These are phyloP conservation scores for Komagataea norvegica DNA, from an alignment of 1,139 yeast species.

Conservation along the genomic window DNA sequence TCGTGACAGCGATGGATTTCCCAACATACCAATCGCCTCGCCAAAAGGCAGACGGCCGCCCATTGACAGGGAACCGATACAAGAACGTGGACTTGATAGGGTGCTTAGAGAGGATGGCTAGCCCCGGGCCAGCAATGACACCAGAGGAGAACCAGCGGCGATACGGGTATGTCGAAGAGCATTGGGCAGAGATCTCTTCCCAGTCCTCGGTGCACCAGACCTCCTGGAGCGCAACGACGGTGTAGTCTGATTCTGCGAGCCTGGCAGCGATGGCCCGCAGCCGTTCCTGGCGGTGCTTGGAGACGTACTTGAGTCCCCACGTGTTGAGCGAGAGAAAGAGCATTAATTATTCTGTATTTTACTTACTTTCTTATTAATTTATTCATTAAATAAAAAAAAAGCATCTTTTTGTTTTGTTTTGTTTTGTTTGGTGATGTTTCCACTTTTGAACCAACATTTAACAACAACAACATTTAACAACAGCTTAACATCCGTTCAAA, in stretches of 20 bases:
- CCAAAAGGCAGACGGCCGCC: slow-evolving; percentile 88
- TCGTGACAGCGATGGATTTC: slow-evolving; percentile 76
- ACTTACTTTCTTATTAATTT: too few species aligned
- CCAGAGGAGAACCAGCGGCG: slow-evolving; percentile 75
- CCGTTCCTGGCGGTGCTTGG: slow-evolving; percentile 62
- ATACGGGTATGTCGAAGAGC: slow-evolving; percentile 53
- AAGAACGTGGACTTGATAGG: slow-evolving; percentile 78
- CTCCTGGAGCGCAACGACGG: slow-evolving; percentile 86
- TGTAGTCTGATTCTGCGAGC: slow-evolving; percentile 56
- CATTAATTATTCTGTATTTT: too few species aligned
- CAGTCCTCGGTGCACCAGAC: slow-evolving; percentile 89
- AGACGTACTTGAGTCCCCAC: slow-evolving; percentile 87
- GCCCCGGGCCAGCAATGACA: slow-evolving; percentile 88
- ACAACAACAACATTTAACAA: too few species aligned
- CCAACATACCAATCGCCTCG: slow-evolving; percentile 99
- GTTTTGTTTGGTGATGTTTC: too few species aligned
- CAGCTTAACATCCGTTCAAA: too few species aligned
- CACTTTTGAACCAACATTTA: too few species aligned
- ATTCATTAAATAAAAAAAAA: too few species aligned
- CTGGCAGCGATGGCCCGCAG: slow-evolving; percentile 69
- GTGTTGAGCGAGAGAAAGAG: slow-evolving; percentile 70
- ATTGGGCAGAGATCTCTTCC: slow-evolving; percentile 49
- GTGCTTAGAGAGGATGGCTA: slow-evolving; percentile 75
- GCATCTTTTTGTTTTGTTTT: too few species aligned
- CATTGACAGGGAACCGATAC: slow-evolving; percentile 85